Percentiles rank a stretch among this genome's conserved stretches.
These are phyloP conservation scores for Triglochin maritima DNA, from an alignment of 106 monocot genomes.

Conservation along the genomic window DNA sequence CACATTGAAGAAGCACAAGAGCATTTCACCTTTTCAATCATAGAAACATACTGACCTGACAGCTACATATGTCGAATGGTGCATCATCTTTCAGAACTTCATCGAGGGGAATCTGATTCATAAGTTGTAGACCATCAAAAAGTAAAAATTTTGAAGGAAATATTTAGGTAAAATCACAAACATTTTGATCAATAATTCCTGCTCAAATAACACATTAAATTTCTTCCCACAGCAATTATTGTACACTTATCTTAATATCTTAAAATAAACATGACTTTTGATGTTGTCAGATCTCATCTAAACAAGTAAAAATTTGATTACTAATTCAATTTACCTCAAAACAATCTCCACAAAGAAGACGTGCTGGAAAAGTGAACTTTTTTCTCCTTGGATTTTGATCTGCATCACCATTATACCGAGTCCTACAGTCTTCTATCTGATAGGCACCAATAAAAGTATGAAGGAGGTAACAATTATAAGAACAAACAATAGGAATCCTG, in stretches of 20 bases:
- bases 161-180: too few species aligned
- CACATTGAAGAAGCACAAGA: too few species aligned
- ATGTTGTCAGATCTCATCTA: not conserved
- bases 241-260: too few species aligned
- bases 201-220: too few species aligned
- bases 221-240: too few species aligned
- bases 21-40: not conserved
- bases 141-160: too few species aligned
- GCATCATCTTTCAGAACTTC: conserved; percentile 74
- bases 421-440: conserved; percentile 84
- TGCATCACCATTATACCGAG: conserved; percentile 88
- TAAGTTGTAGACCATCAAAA: too few species aligned
- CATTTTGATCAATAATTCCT: too few species aligned
- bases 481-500: too few species aligned
- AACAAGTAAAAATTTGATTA: too few species aligned
- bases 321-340: conserved; percentile 48
- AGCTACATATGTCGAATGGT: conserved; percentile 96
- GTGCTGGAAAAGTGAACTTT: conserved; percentile 88
- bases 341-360: conserved; percentile 94
- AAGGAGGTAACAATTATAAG: too few species aligned
- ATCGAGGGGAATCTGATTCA: conserved; percentile 59
- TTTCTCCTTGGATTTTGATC: conserved; percentile 79
- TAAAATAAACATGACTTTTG: not conserved
- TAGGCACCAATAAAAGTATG: too few species aligned
- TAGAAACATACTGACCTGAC: conserved; percentile 51